Evolutionary conservation across 768 basidiomycete species (phyloP), one percentile per base, ranked within the genome.

Genomic region (Postia placenta): DNA sequence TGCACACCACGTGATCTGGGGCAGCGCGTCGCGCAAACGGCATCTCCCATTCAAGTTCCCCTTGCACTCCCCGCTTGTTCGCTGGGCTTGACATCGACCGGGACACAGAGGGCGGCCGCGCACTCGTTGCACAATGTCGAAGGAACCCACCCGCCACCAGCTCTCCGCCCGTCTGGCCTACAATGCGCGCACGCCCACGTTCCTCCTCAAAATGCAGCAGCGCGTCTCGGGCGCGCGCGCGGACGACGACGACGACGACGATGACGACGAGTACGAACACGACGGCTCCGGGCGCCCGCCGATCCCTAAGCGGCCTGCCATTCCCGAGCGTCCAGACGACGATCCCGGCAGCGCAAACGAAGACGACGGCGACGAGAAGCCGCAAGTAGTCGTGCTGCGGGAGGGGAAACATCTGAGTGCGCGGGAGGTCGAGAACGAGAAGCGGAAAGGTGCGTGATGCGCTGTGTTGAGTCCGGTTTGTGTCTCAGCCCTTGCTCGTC

Each of bases 361-460:
- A 42, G 66, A 67, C 24, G 56, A 56, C n/a, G 57, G 41, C 9
- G 92, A 92, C 58, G 92, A 94, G 65, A 83, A 77, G 56, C 92
- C 92, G 2, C 88, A 90, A 61, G 81, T 96, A 6, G 90, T 96
- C 2, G 92, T 95, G 7, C 63, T 96, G 55, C 90, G 79, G 60
- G 79, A 85, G 56, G 92, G 93, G 23, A 94, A 90, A 62, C 93
- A 96, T 70, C 72, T 96, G 37, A 80, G 79, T 1, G 83, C 76
- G 53, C 69, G 76, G 47, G 89, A 95, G 59, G 91, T 75, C 3
- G 85, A 89, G 72, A 85, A 88, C 61, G 74, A 87, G 57, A 74
- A 75, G 47, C 78, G 88, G 47, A 80, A 76, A 74, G 86, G 89
- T 89, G 51, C 43, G 72, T 58, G n/a, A n/a, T n/a, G n/a, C n/a